Evolutionary conservation across 129 eudicot genomes (phyloP).

Genomic region (Chrysanthemum lavandulifolium): DNA sequence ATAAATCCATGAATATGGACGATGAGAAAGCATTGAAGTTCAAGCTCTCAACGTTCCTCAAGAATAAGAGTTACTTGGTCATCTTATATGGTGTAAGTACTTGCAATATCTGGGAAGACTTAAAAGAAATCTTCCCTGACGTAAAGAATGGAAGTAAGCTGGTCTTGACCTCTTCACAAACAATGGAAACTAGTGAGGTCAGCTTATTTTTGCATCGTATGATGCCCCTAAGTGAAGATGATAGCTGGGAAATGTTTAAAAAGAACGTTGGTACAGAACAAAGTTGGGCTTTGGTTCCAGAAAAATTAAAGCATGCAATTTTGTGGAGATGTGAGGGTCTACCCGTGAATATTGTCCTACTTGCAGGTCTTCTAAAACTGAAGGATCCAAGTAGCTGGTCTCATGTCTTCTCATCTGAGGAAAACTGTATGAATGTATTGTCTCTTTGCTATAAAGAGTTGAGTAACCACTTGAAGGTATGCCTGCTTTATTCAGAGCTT

Average conservation of each 20-base stretch:
- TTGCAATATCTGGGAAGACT: slow-evolving; percentile 12
- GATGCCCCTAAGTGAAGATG: slow-evolving; percentile 24
- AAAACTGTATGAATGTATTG: too few relatives aligned
- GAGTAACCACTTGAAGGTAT: slow-evolving; percentile 22
- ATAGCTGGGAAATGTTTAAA: slow-evolving; percentile 28
- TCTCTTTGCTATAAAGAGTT: neutral
- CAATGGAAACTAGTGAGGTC: neutral
- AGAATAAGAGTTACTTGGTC: slow-evolving; percentile 30
- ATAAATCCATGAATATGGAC: slow-evolving; percentile 11
- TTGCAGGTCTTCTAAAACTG: slow-evolving; percentile 28
- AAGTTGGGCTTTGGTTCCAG: slow-evolving; percentile 13
- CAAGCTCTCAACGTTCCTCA: slow-evolving; percentile 18
- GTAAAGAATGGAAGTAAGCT: slow-evolving; percentile 33
- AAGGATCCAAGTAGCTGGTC: slow-evolving; percentile 21
- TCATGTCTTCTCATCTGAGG: neutral
- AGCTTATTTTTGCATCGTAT: slow-evolving; percentile 16
- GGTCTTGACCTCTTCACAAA: slow-evolving; percentile 26
- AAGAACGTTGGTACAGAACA: slow-evolving; percentile 17
- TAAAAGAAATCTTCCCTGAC: slow-evolving; percentile 27
- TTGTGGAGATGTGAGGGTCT: slow-evolving; percentile 16
- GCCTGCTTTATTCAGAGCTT: slow-evolving; percentile 32
- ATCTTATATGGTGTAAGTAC: slow-evolving; percentile 23
- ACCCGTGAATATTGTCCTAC: slow-evolving; percentile 30
- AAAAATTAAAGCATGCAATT: slow-evolving; percentile 18
- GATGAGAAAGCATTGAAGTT: slow-evolving; percentile 23